phyloP scores from a whole-genome alignment of 805 yeast species.

The Candida ipomoeae region DNA sequence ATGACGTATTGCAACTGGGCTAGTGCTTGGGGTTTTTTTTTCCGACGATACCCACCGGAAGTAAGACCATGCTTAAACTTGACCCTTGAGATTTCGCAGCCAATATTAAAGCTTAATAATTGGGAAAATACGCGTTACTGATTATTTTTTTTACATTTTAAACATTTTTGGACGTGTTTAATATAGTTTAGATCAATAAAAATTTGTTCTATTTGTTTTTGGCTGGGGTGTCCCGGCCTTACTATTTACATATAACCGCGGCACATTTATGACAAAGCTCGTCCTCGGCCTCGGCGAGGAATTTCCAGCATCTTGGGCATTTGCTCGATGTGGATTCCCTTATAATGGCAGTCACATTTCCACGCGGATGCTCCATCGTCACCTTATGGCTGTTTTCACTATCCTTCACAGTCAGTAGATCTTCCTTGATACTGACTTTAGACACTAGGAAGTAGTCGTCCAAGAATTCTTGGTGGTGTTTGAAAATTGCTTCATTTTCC shows the following conservation, averaged over 20 bases:
- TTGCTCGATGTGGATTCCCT: conserved; percentile 48
- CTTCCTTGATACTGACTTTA: conserved; percentile 27
- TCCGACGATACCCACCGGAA: too few species aligned
- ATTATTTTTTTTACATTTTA: too few species aligned
- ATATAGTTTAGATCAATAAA: too few species aligned
- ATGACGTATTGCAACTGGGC: too few species aligned
- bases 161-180: too few species aligned
- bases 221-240: not conserved
- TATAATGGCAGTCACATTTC: conserved; percentile 31
- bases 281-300: conserved; percentile 47
- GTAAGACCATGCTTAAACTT: too few species aligned
- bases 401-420: not conserved
- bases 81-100: too few species aligned
- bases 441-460: conserved; percentile 64
- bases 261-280: conserved; percentile 66
- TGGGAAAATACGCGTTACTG: too few species aligned
- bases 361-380: conserved; percentile 15
- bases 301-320: conserved; percentile 96
- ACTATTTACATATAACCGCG: conserved; percentile 33
- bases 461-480: conserved; percentile 21
- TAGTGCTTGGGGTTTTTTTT: too few species aligned
- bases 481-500: conserved; percentile 15
- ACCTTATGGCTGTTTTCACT: not conserved
- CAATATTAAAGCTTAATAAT: too few species aligned
- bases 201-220: not conserved